Percentiles rank a stretch among this genome's conserved stretches.
phyloP scores from a whole-genome alignment of 495 filamentous ascomycete species.

The Talaromyces wortmannii region DNA sequence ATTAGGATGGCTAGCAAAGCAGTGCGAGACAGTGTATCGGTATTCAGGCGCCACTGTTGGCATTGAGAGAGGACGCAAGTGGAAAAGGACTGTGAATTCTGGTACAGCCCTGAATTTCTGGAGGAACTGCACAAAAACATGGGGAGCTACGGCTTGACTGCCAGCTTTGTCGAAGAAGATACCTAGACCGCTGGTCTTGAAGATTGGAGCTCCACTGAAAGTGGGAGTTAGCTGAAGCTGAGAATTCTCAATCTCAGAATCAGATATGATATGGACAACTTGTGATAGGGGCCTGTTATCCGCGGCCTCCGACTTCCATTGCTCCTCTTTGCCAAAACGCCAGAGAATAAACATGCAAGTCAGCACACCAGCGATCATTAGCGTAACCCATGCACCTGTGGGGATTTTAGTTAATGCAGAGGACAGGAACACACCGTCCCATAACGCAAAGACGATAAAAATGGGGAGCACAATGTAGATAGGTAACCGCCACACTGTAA shows the following conservation, averaged over 20 bases:
- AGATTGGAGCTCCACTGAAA: conserved; percentile 39
- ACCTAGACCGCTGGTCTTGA: conserved; percentile 43
- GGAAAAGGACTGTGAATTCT: conserved; percentile 54
- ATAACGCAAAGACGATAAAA: conserved; percentile 53
- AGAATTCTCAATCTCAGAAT: not conserved
- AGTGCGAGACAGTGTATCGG: conserved; percentile 36
- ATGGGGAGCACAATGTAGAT: conserved; percentile 47
- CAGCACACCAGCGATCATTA: conserved; percentile 51
- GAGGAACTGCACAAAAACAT: conserved; percentile 57
- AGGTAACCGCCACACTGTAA: conserved; percentile 60
- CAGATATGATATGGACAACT: not conserved
- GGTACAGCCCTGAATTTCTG: conserved; percentile 53
- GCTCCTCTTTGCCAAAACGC: conserved; percentile 69
- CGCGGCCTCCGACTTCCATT: conserved; percentile 59
- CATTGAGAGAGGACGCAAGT: conserved; percentile 48
- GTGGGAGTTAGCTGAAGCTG: conserved; percentile 20
- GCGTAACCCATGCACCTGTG: conserved; percentile 66
- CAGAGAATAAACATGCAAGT: conserved; percentile 57
- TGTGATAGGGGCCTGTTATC: conserved; percentile 41
- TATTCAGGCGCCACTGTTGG: conserved; percentile 33
- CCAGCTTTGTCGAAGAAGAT: conserved; percentile 64
- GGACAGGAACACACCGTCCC: conserved; percentile 62
- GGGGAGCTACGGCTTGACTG: conserved; percentile 35
- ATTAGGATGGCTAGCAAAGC: conserved; percentile 9
- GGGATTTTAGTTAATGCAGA: conserved; percentile 64